Evolutionary conservation across 768 basidiomycete species (phyloP).

Genomic region (Roridomyces roridus): DNA sequence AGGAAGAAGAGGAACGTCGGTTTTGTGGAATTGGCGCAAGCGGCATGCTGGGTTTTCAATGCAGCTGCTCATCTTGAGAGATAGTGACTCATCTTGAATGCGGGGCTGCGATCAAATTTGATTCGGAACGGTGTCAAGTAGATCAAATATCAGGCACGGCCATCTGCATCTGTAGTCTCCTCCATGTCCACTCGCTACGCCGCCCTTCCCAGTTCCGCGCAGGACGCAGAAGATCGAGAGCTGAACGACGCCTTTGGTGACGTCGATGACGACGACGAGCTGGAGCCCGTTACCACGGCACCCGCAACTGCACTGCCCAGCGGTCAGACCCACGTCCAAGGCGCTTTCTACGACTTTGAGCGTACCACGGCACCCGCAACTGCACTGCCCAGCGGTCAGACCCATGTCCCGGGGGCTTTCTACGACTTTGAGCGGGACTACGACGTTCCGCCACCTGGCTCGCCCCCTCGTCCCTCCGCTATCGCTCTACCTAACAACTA

Average conservation of each 20-base stretch:
- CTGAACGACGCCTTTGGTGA: slow-evolving; percentile 81
- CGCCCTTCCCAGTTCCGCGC: slow-evolving; percentile 55
- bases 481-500: slow-evolving; percentile 67
- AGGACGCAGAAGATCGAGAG: slow-evolving; percentile 58
- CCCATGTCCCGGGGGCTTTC: slow-evolving; percentile 44
- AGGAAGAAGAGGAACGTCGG: slow-evolving; percentile 72
- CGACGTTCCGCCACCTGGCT: slow-evolving; percentile 80
- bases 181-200: slow-evolving; percentile 59
- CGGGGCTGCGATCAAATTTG: too few species aligned
- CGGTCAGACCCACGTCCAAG: slow-evolving; percentile 41
- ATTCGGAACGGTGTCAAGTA: too few species aligned
- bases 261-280: slow-evolving; percentile 59
- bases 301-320: neutral
- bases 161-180: neutral
- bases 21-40: slow-evolving; percentile 81
- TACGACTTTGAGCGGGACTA: slow-evolving; percentile 88
- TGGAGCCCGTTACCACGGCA: too few species aligned
- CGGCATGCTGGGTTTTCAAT: slow-evolving; percentile 87
- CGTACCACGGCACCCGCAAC: slow-evolving; percentile 43
- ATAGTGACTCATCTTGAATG: neutral
- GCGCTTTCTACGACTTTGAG: slow-evolving; percentile 76
- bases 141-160: too few species aligned
- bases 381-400: slow-evolving; percentile 25
- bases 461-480: slow-evolving; percentile 67
- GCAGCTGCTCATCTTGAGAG: slow-evolving; percentile 87